Evolutionary conservation across 164 flowering plant species (phyloP).

Genomic region (Warburgia ugandensis): DNA sequence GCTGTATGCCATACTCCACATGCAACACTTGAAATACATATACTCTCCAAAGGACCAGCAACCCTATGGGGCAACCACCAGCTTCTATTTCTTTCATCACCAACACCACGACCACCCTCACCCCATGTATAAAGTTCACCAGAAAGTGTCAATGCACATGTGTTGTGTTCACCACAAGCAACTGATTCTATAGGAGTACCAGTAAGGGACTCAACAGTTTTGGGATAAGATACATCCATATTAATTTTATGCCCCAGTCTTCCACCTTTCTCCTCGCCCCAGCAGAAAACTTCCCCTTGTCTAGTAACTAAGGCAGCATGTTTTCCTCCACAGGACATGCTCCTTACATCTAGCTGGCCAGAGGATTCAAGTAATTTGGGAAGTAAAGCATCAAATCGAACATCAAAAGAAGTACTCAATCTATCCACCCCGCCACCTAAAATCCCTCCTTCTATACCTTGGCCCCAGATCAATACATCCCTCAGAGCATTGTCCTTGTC

Average conservation of each 20-base stretch:
- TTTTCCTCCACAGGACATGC: constrained; percentile 43
- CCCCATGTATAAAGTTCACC: constrained; percentile 75
- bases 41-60: constrained; percentile 38
- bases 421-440: constrained; percentile 28
- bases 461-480: constrained; percentile 68
- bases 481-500: constrained; percentile 27
- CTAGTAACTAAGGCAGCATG: constrained; percentile 65
- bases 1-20: constrained; percentile 81
- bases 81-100: constrained; percentile 19
- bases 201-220: constrained; percentile 42
- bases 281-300: constrained; percentile 61
- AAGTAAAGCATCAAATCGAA: constrained; percentile 34
- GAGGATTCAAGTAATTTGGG: constrained; percentile 54
- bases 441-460: constrained; percentile 37
- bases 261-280: constrained; percentile 63
- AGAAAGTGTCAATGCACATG: constrained; percentile 47
- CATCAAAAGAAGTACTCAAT: constrained; percentile 5
- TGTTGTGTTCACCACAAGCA: constrained; percentile 55
- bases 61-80: constrained; percentile 44
- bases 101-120: constrained; percentile 24
- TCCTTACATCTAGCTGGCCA: constrained; percentile 35
- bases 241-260: constrained; percentile 53
- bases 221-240: constrained; percentile 41
- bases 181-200: constrained; percentile 32
- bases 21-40: constrained; percentile 35